A percentile compares a stretch with the other conserved stretches of the same genome.
Conservation (phyloP, 139 green algal genomes). For the Micromonas commoda region DNA sequence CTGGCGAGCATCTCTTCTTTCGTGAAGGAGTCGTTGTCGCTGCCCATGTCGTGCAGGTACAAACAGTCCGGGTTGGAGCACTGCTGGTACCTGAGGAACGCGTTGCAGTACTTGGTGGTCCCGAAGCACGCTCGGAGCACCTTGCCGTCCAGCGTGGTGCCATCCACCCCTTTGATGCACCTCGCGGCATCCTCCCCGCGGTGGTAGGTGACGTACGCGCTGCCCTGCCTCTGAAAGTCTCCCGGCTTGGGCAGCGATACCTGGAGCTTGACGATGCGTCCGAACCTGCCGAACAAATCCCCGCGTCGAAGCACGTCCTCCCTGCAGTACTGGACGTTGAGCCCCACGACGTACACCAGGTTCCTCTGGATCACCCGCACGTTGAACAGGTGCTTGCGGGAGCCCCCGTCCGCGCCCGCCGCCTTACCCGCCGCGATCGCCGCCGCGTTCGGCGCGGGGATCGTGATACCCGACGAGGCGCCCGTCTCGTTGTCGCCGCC, state of each 20-base stretch:
- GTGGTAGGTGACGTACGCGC: constrained; percentile 79
- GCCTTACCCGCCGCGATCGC: background rate
- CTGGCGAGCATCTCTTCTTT: constrained; percentile 59
- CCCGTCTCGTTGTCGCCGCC: background rate
- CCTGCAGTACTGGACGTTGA: constrained; percentile 67
- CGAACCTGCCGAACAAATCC: constrained; percentile 79
- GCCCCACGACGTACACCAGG: constrained; percentile 82
- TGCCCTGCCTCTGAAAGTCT: constrained; percentile 44
- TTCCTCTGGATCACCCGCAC: constrained; percentile 85
- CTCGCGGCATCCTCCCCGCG: constrained; percentile 60
- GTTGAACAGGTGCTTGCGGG: constrained; percentile 53
- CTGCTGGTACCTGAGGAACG: constrained; percentile 71
- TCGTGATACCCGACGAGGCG: background rate
- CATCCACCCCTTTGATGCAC: constrained; percentile 78
- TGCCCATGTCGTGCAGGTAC: constrained; percentile 81
- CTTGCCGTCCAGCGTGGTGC: constrained; percentile 52
- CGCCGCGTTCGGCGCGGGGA: too few species aligned
- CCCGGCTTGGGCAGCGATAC: constrained; percentile 11
- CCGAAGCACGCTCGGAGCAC: constrained; percentile 73
- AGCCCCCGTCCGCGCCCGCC: background rate
- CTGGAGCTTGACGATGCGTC: constrained; percentile 57
- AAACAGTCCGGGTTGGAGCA: constrained; percentile 88
- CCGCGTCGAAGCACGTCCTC: constrained; percentile 59
- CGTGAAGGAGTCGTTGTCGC: constrained; percentile 73
- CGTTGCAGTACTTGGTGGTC: constrained; percentile 95